Evolutionary conservation across 2,329 filamentous ascomycete genomes (phyloP), one percentile per base, ranked within the genome.

Genomic region (Clarireedia homoeocarpa): DNA sequence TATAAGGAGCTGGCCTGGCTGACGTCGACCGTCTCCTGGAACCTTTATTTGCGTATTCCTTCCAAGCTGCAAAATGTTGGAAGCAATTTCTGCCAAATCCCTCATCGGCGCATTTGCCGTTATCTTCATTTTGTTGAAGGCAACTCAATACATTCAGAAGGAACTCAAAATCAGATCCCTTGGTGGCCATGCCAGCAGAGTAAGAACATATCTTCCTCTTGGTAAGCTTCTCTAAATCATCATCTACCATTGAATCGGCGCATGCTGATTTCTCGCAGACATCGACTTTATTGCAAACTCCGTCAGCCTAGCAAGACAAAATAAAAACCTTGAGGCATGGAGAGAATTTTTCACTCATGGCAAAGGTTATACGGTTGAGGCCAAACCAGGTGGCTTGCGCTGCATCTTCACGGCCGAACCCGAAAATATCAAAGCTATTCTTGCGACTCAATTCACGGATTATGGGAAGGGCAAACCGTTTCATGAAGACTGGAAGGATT

Each of bases 391-490:
- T 15, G 63, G 65, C 15, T 58, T 59, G 5, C 62, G 65, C 6
- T 46, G 59, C 7, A 70, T 95, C 58, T 78, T 94, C 66, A 96
- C 91, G 0, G 81, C 81, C 5, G 90, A 96, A 63, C 87, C 88
- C 0, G 89, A 95, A 66, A 96, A 96, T 68, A 87, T 95, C 74
- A 95, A 96, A 71, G 89, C 91, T 5, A 79, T 96, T 23, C 76
- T 96, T n/a, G 88, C 91, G 0, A 87, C 86, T 1, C 89, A 96
- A 67, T 96, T 96, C 67, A 73, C 73, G 42, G 88, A 95, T 67
- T 96, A 85, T 67, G 91, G 91, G 64, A 91, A 96, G 69, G 90
- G 91, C 6, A 72, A 83, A 59, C 71, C 76, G 23, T 95, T 95
- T 72, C 85, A 91, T 64, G 63, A 71, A 7, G 85, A 91, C 51